Conservation (phyloP, 1,284 basidiomycete genomes). For the Melampsora medusae region DNA sequence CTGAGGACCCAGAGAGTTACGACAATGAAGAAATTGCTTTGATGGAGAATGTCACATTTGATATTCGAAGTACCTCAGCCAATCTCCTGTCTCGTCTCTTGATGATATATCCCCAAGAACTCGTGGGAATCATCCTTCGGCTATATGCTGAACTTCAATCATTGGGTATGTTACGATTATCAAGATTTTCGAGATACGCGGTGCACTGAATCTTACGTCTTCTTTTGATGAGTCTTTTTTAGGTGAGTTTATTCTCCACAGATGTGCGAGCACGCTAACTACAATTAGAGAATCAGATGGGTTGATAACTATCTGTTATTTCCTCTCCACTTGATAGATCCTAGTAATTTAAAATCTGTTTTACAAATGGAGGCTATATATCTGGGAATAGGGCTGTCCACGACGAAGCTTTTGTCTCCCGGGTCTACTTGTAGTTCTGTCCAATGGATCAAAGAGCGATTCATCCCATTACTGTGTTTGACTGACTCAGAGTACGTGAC, state of each 20-base stretch:
- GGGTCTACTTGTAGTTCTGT: conserved; percentile 13
- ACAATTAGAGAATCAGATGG: not conserved
- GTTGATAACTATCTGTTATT: not conserved
- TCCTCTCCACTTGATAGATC: conserved; percentile 10
- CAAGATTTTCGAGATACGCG: not conserved
- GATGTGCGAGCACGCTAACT: not conserved
- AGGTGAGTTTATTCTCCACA: conserved; percentile 5
- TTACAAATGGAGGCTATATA: conserved; percentile 32
- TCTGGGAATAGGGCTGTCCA: conserved; percentile 26
- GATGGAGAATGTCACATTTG: conserved; percentile 21
- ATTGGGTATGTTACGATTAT: not conserved
- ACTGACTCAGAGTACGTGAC: conserved; percentile 21
- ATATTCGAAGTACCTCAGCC: conserved; percentile 33
- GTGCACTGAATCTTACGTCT: conserved; percentile 13
- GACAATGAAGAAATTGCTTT: conserved; percentile 33
- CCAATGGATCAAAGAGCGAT: conserved; percentile 27
- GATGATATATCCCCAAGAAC: conserved; percentile 24
- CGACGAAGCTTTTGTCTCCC: conserved; percentile 12
- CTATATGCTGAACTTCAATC: conserved; percentile 6
- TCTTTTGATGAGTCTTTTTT: conserved; percentile 12
- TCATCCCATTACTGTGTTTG: conserved; percentile 31
- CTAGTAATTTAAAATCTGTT: conserved; percentile 11
- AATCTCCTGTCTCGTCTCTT: conserved; percentile 21
- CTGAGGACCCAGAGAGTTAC: conserved; percentile 38
- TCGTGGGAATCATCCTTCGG: conserved; percentile 20